Evolutionary conservation across 176 grass and related monocot species (phyloP).

Genomic region (Otatea glauca): DNA sequence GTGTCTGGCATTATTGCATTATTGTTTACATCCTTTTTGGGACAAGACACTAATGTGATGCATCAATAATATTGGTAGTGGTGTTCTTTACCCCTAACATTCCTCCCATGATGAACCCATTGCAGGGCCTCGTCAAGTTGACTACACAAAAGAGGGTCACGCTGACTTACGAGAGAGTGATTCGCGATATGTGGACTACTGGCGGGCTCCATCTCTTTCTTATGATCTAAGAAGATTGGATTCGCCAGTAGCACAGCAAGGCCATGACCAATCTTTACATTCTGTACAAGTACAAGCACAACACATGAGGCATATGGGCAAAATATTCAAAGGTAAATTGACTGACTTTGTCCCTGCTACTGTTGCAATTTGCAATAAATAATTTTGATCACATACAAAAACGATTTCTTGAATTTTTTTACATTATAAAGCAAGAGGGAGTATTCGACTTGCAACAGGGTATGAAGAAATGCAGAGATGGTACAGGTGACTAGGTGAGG

Average conservation of each 20-base stretch:
- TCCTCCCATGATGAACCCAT: not conserved
- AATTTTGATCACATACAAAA: not conserved
- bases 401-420: not conserved
- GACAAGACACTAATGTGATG: conserved; percentile 3
- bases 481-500: not conserved
- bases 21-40: not conserved
- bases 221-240: conserved; percentile 9
- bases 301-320: not conserved
- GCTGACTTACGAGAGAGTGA: not conserved
- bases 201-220: conserved; percentile 2
- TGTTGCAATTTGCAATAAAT: not conserved
- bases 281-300: conserved; percentile 31
- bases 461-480: not conserved
- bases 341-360: not conserved
- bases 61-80: conserved; percentile 27
- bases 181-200: not conserved
- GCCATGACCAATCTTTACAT: conserved; percentile 2
- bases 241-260: not conserved
- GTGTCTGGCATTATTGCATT: conserved; percentile 19
- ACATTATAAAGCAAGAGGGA: not conserved
- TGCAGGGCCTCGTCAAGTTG: not conserved
- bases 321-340: not conserved
- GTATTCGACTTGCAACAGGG: not conserved
- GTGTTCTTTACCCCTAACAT: conserved; percentile 3
- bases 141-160: not conserved